Conservation (phyloP, 2,329 filamentous ascomycete species). For the Bipolaris zeicola region DNA sequence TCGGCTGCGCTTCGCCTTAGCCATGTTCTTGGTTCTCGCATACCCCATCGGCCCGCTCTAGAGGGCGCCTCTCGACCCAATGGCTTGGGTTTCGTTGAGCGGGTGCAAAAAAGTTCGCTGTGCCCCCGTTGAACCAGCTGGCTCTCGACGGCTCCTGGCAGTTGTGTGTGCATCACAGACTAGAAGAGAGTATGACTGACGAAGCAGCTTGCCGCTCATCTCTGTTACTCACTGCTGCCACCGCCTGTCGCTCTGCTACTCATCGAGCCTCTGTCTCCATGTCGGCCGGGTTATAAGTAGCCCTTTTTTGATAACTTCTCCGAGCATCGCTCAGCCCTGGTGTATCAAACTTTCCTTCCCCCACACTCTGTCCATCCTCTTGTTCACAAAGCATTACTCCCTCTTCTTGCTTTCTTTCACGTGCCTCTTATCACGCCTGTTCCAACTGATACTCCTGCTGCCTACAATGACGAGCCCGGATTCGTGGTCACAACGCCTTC, state of each 20-base stretch:
- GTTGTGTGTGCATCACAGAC: constrained; percentile 14
- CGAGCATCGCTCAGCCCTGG: background rate
- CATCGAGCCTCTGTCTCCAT: constrained; percentile 9
- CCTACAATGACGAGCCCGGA: constrained; percentile 26
- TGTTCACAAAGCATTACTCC: background rate
- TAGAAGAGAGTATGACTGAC: constrained; percentile 27
- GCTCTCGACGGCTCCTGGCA: constrained; percentile 22
- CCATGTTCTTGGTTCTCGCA: constrained; percentile 9
- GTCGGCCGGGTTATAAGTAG: constrained; percentile 15
- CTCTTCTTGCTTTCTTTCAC: background rate
- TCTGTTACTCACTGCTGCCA: constrained; percentile 16
- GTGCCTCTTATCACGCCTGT: background rate
- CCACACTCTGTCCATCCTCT: background rate
- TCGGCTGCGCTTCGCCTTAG: constrained; percentile 4
- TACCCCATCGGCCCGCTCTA: constrained; percentile 14
- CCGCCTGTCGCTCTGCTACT: background rate
- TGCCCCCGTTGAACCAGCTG: background rate
- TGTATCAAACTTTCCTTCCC: constrained; percentile 1
- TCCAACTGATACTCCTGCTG: background rate
- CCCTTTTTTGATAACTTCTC: background rate
- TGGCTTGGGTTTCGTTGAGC: constrained; percentile 4
- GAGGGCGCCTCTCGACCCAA: constrained; percentile 12
- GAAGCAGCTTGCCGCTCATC: constrained; percentile 25
- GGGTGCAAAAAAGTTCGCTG: constrained; percentile 14
- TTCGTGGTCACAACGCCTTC: constrained; percentile 37